These are phyloP conservation scores for Candida sithepensis DNA, from an alignment of 805 yeast genomes.

Conservation along the genomic window DNA sequence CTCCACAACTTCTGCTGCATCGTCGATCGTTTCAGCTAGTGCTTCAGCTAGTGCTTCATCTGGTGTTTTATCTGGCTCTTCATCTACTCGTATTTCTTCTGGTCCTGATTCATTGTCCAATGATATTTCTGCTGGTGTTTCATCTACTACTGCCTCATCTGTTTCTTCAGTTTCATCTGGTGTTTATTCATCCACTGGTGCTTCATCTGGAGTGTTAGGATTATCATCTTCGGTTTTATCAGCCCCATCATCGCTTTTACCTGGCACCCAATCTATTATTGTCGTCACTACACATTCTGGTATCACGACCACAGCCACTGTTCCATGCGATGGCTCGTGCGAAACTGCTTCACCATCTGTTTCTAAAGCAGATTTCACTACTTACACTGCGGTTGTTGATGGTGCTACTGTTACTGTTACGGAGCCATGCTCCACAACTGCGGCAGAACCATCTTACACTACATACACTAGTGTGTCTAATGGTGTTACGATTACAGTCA, in stretches of 20 bases:
- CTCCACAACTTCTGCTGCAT: neutral
- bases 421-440: neutral
- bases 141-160: no score
- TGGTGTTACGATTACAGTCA: neutral
- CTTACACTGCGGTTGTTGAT: neutral
- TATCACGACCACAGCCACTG: conserved; percentile 8
- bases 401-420: neutral
- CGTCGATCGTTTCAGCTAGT: conserved; percentile 5
- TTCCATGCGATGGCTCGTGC: conserved; percentile 1
- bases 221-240: neutral
- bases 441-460: neutral
- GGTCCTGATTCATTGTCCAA: neutral
- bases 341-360: neutral
- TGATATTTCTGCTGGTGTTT: no score
- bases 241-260: neutral
- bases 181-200: no score
- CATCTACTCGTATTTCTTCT: neutral
- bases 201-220: no score
- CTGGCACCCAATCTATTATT: neutral
- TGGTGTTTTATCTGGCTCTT: conserved; percentile 7
- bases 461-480: neutral
- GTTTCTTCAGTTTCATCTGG: neutral
- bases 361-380: neutral
- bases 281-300: conserved; percentile 1
- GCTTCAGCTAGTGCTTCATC: conserved; percentile 3